Evolutionary conservation across 257 asterid species (phyloP).

Genomic region (Coffea eugenioides): DNA sequence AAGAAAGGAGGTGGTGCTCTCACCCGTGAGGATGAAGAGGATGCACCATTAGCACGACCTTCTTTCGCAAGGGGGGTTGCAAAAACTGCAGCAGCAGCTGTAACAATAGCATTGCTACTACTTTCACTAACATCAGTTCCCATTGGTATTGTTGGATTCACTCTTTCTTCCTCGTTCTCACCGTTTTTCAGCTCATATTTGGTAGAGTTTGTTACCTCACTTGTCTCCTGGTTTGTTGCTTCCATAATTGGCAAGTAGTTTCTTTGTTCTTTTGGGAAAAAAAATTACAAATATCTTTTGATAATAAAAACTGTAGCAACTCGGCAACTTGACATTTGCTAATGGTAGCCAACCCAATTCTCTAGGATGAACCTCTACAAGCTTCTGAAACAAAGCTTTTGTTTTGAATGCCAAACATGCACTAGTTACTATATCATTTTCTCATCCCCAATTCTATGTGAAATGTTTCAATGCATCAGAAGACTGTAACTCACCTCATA

Average conservation of each 20-base stretch:
- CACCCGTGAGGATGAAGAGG: neutral
- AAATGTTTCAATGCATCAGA: neutral
- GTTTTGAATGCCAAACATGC: neutral
- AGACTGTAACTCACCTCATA: neutral
- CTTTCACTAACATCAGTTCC: constrained; percentile 13
- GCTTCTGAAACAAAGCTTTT: neutral
- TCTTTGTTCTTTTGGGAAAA: neutral
- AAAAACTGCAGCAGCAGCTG: constrained; percentile 3
- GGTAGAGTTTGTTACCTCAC: constrained; percentile 2
- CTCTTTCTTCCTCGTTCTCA: constrained; percentile 5
- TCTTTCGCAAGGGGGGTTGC: neutral
- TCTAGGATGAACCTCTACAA: neutral
- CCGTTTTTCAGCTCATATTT: neutral
- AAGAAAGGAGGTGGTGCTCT: constrained; percentile 40
- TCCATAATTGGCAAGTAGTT: constrained; percentile 19
- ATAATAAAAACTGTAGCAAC: neutral
- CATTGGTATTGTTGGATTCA: constrained; percentile 4
- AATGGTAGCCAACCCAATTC: neutral
- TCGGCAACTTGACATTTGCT: neutral
- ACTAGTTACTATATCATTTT: neutral
- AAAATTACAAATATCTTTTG: neutral
- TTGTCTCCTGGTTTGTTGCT: constrained; percentile 16
- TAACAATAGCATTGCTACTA: neutral
- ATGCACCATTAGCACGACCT: neutral
- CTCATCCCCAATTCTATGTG: neutral